Base-by-base conservation (phyloP, 345 rosid genomes). In the Brassica rapa region DNA sequence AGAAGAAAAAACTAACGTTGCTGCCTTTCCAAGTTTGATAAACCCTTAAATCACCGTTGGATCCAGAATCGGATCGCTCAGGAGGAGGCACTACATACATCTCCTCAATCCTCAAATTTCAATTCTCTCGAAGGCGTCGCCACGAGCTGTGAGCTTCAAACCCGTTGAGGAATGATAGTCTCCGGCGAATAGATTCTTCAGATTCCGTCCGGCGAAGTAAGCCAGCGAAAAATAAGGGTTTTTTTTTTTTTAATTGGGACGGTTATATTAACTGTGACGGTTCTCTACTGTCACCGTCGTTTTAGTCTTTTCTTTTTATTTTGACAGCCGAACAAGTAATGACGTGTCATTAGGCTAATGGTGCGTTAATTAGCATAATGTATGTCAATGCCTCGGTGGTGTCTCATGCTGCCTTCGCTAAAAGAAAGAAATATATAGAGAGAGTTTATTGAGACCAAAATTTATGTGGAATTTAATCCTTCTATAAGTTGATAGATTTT, bases 21-120 rank as follows among this genome's bases (percentile, higher is more conserved):
- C 93, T 93, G 80, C 92, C 98, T 87, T 91, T 93, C 99, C 99
- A 95, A 76, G 84, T 85, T 81, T 90, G 93, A 83, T 91, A 91
- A 81, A 90, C 91, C 80, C 84, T 84, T 68, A 78, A 87, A 87
- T 87, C 93, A 75, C 70, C 83, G 62, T 73, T 80, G 61, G 91
- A 83, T 83, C 92, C 90, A 32, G 75, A 82, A 87, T 91, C 95
- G 81, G 92, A 85, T 76, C 89, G 71, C 86, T 91, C 88, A 67
- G 97, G 93, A 55, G 93, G 97, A 81, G 91, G 98, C 37, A 88
- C 93, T 80, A 89, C 94, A 68, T 92, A 89, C 98, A 92, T 94
- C 81, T 88, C 86, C 19, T 49, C 55, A 14, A 46, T 5, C 14
- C 55, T 81, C 77, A 29, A 51, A 51, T 66, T 71, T 68, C 71